A percentile compares a stretch with the other conserved stretches of the same genome.
These are phyloP conservation scores for Penicillium pulvis DNA, from an alignment of 495 filamentous ascomycete species.

Conservation along the genomic window DNA sequence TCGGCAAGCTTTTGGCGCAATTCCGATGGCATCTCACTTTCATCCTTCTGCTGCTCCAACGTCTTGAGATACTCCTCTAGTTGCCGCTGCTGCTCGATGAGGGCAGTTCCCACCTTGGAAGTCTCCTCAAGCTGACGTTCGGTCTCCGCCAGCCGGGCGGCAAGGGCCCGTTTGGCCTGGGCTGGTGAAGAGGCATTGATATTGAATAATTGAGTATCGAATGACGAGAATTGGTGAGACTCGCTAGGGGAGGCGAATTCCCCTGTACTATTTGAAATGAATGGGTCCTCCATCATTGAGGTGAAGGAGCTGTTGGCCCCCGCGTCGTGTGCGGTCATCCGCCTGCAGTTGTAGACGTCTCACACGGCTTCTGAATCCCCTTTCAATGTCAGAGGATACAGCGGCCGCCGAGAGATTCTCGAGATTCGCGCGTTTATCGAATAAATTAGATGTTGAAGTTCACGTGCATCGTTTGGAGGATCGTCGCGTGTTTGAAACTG, in stretches of 20 bases:
- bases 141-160: constrained; percentile 89
- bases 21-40: constrained; percentile 81
- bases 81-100: constrained; percentile 81
- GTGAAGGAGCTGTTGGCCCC: constrained; percentile 27
- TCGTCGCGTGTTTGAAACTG: constrained; percentile 5
- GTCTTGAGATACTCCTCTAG: constrained; percentile 80
- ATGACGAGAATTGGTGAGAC: constrained; percentile 73
- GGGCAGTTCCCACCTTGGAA: constrained; percentile 79
- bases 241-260: constrained; percentile 43
- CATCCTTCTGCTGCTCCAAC: constrained; percentile 75
- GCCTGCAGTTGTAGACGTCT: constrained; percentile 15
- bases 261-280: constrained; percentile 45
- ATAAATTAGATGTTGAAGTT: constrained; percentile 16
- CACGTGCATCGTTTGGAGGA: constrained; percentile 40
- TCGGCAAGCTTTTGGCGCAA: constrained; percentile 80
- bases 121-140: constrained; percentile 89
- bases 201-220: constrained; percentile 76
- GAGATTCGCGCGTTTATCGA: constrained; percentile 24
- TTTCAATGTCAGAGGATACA: constrained; percentile 28
- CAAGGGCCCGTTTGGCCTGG: constrained; percentile 83
- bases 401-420: constrained; percentile 25
- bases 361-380: constrained; percentile 30
- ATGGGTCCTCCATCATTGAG: constrained; percentile 57
- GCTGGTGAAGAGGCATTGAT: constrained; percentile 77
- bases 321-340: constrained; percentile 22